Evolutionary conservation across 352 stramenopile species (phyloP), one percentile per base, ranked within the genome.

Genomic region (Pythium oligandrum): DNA sequence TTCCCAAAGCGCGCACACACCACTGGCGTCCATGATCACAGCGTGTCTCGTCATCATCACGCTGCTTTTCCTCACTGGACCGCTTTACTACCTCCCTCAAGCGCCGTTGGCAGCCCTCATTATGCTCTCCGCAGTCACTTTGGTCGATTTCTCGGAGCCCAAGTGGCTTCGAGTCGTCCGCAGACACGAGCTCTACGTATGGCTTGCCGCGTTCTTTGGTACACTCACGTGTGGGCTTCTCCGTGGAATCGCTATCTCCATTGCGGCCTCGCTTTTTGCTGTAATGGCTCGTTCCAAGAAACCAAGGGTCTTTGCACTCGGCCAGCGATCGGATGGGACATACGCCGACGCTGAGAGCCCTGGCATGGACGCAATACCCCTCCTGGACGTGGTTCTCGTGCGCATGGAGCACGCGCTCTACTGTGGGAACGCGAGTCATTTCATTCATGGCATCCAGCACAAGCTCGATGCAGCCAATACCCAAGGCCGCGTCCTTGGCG

Each of bases 81-180:
- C 92, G 35, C 84, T 98, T 37, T 92, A 91, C 44, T 91, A 94
- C 39, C 70, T 98, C 33, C 90, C 92, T 3, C 90, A 94, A 55
- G 71, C 78, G 9, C 90, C 84, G 33, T 70, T 97, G 1, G 80
- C 85, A 1, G 75, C 83, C 3, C 95, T 97, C 58, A 93, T 98
- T 44, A 81, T 98, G 53, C 79, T 94, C 1, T 86, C 86, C 2
- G 83, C 96, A 6, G 66, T 91, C 36, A 75, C 78, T 40, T 67
- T 98, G 9, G 71, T 98, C 43, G 89, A 97, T 53, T 79, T 96
- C 61, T 61, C 65, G 8, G 90, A 97, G 68, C 82, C 88, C 3
- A 88, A 87, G 36, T 87, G 88, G 64, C 76, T 98, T 2, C 95
- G 68, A 30, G 53, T 53, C 32, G 73, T 86, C 32, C 76, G 76